Evolutionary conservation across 805 yeast genomes (phyloP).

Genomic region (Candida patagonica): DNA sequence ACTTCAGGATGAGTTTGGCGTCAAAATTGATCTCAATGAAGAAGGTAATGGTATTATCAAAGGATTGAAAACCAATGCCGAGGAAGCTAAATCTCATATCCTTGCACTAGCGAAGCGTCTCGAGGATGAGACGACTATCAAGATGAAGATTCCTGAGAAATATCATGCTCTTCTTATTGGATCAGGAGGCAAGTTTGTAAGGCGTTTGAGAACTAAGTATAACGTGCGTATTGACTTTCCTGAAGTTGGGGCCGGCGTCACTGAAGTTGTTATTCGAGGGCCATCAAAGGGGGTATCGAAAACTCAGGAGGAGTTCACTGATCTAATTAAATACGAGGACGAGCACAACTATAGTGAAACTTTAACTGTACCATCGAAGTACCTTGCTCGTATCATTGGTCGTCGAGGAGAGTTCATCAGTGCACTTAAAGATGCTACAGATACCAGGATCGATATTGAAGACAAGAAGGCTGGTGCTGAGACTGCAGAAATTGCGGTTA

Average conservation of each 20-base stretch:
- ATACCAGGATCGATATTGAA: slow-evolving; percentile 35
- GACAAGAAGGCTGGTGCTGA: slow-evolving; percentile 39
- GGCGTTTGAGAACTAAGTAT: slow-evolving; percentile 81
- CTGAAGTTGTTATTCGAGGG: slow-evolving; percentile 70
- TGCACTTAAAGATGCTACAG: slow-evolving; percentile 63
- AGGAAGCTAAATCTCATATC: slow-evolving; percentile 57
- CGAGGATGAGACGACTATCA: slow-evolving; percentile 69
- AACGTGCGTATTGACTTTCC: slow-evolving; percentile 76
- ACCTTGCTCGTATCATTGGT: slow-evolving; percentile 84
- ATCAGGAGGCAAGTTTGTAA: slow-evolving; percentile 66
- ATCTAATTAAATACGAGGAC: slow-evolving; percentile 74
- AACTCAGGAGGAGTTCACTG: slow-evolving; percentile 77
- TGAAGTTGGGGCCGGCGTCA: slow-evolving; percentile 27
- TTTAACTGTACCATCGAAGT: slow-evolving; percentile 59
- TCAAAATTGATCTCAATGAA: slow-evolving; percentile 64
- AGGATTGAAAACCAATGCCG: slow-evolving; percentile 74
- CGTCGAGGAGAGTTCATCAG: slow-evolving; percentile 77
- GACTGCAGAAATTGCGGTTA: slow-evolving; percentile 57
- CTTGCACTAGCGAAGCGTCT: slow-evolving; percentile 54
- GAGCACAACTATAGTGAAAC: slow-evolving; percentile 67
- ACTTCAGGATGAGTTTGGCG: slow-evolving; percentile 64
- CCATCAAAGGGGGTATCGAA: slow-evolving; percentile 83
- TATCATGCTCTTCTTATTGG: slow-evolving; percentile 82
- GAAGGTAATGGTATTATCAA: slow-evolving; percentile 48
- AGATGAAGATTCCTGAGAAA: slow-evolving; percentile 61